Base-by-base conservation (phyloP, 805 yeast species). In the Candida maris region DNA sequence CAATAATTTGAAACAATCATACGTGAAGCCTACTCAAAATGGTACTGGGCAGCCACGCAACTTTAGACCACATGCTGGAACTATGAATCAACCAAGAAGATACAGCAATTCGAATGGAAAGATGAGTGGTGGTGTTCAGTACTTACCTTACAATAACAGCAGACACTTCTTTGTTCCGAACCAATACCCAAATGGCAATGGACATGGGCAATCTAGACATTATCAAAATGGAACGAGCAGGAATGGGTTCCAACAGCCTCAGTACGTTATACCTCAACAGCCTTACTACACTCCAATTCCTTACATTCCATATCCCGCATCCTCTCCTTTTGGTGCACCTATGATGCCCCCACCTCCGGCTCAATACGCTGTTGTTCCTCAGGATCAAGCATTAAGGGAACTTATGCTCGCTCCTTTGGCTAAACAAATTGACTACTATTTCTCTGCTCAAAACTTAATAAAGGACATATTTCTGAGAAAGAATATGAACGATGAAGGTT, bases 371-470 rank as follows among this genome's bases (percentile, higher is more conserved):
- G 41, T 33, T 21, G 41, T 45, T 20, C 42, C 49, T 3, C 55
- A 46, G 36, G 49, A 47, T 33, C 28, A 40, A 18, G 39, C 37
- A 29, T 45, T 51, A 19, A 37, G 44, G 35, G 56, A 51, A 4
- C 36, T 36, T 5, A 51, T 54, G 41, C 37, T 45, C 5, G 38
- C 41, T 12, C 47, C 51, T 15, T 44, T 58, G 25, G 52, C 73
- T 6, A 60, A 58, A 60, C 97, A 89, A 68, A 68, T 91, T 35
- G 93, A 86, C 57, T 93, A 93, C 68, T 93, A 93, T 62, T 85
- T 93, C 65, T 81, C 94, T 20, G 70, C 80, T 34, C 95, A 87
- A 51, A 93, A 93, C 62, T 71, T 93, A 62, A 69, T 82, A 50
- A 85, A 87, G 64, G 98, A 93, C 64, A 67, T 81, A 34, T 91